Evolutionary conservation across 2,329 filamentous ascomycete species (phyloP), one percentile per base, ranked within the genome.

Genomic region (Emydomyces testavorans): DNA sequence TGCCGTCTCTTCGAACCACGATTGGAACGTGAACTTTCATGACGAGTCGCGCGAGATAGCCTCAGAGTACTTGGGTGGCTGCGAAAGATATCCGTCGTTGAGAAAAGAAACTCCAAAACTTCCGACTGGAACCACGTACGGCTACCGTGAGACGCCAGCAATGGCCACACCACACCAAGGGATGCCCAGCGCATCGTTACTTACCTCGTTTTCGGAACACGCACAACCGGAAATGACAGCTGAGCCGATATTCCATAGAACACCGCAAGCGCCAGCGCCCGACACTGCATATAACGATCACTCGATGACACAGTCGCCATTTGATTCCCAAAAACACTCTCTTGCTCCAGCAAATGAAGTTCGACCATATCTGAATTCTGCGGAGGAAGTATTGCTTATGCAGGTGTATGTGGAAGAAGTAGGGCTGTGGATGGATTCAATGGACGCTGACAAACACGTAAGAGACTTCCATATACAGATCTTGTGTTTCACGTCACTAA

Each of bases 361-460:
- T 24, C 69, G 78, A 31, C 77, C 84, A 44, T 85, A 78, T 56
- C 72, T 94, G 38, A 80, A 78, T 54, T 79, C 78, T 2, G 76
- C 80, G 7, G 85, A 94, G 50, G 87, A 94, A 61, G 76, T 92
- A 0, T 69, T 82, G n/a, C 88, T 88, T 60, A 86, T 95, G 82
- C 86, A 94, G 62, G 81, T 88, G 0, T 96, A 94, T 62, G 82
- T 93, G 5, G 84, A 93, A 59, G 84, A 94, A 55, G 85, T 96
- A 1, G 88, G 83, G 0, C 66, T 87, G 2, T 95, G 90, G 87
- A 94, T 96, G 85, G 90, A 95, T 65, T 85, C 81, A 35, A 80
- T 95, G 71, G 86, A 94, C 67, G 75, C 79, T 28, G 75, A 82
- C 54, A 90, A 90, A 67, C 85, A 93, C 61, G 74, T 77, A 65